Evolutionary conservation across 208 protist species (phyloP).

Genomic region (Porcisia deanei): DNA sequence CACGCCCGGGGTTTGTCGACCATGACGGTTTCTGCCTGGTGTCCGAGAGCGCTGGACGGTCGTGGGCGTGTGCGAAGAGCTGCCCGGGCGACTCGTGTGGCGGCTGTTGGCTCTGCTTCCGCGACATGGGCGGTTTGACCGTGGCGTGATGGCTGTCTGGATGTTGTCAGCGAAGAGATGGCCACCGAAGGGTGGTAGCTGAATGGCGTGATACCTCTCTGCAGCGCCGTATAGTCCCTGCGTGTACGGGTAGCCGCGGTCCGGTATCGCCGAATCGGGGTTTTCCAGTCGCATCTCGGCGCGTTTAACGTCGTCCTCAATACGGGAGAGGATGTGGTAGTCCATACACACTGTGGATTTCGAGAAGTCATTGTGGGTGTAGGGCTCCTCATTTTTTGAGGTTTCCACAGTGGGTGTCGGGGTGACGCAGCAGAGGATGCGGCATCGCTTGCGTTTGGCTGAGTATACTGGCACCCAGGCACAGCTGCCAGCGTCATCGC

Average conservation of each 20-base stretch:
- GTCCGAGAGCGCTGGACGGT: not conserved
- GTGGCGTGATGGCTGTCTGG: constrained; percentile 8
- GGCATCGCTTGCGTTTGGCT: not conserved
- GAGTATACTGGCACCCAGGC: not conserved
- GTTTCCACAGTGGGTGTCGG: constrained; percentile 8
- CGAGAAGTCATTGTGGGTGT: not conserved
- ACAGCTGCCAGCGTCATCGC: not conserved
- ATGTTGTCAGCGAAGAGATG: not conserved
- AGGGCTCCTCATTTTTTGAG: constrained; percentile 7
- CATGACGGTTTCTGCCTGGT: not conserved
- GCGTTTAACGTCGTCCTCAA: constrained; percentile 41
- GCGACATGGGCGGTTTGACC: not conserved
- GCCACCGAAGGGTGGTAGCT: not conserved
- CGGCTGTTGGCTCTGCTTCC: constrained; percentile 8
- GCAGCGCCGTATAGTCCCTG: constrained; percentile 13
- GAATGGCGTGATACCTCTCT: constrained; percentile 21
- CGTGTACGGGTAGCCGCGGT: constrained; percentile 24
- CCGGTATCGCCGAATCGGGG: constrained; percentile 40
- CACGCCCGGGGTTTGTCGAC: not conserved
- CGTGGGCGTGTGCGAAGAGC: not conserved
- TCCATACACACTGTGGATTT: constrained; percentile 55
- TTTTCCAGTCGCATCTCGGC: constrained; percentile 33
- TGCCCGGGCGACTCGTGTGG: not conserved
- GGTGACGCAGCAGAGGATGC: constrained; percentile 16
- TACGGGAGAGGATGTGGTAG: constrained; percentile 53